Evolutionary conservation across 2,329 filamentous ascomycete species (phyloP), one percentile per base, ranked within the genome.

Genomic region (Blastomyces percursus): DNA sequence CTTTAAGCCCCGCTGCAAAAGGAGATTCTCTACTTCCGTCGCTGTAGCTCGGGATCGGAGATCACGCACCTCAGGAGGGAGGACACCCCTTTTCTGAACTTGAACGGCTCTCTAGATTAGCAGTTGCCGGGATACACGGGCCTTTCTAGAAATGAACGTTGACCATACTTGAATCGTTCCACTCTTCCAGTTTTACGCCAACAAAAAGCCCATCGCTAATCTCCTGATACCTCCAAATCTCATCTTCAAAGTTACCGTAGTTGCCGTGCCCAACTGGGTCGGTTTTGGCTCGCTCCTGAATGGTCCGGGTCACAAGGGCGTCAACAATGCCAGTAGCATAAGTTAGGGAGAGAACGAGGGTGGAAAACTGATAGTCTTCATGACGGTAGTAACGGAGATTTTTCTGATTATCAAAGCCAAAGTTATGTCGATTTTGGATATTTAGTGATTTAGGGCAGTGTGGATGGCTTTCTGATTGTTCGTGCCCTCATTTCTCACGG

Each of bases 141-240:
- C n/a, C 44, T 11, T 48, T 21, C 44, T 21, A 12, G 3, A 21
- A 21, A 48, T 48, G 44, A 21, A 11, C n/a, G 9, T 48, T 21
- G 42, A 19, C 5, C 38, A 38, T 40, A 58, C 55, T 16, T 58
- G 32, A 21, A 58, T 58, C 32, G 11, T 58, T 24, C 55, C 55
- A 58, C 12, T 58, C 32, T 42, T 58, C 55, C 19, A 19, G 32
- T 11, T 58, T 58, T 38, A 58, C 32, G 24, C 55, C 55, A 32
- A n/a, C 55, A 35, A 58, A 58, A 58, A 58, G 30, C 6, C 32
- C 55, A 27, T 58, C 55, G 2, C 27, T n/a, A 38, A 58, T 30
- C n/a, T 58, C n/a, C 32, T 58, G 55, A 30, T 58, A 58, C n/a
- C 55, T 58, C 27, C 32, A 58, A 30, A 58, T 35, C 24, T 58